Evolutionary conservation across 768 basidiomycete genomes (phyloP).

Genomic region (Ramaria sp.): DNA sequence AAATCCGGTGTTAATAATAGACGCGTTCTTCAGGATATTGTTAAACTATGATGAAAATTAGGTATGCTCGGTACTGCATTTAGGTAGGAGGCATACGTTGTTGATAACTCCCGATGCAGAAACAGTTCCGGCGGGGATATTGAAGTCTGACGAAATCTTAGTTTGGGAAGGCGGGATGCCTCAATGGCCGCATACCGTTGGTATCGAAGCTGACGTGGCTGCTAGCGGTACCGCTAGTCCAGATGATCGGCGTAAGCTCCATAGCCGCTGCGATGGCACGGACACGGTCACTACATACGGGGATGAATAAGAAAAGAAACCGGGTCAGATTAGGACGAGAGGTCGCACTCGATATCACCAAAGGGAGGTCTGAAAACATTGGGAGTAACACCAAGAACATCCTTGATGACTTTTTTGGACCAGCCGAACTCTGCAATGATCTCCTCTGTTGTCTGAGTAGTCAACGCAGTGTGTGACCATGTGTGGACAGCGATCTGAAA

Average conservation of each 20-base stretch:
- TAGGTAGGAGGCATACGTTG: constrained; percentile 22
- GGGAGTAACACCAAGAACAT: constrained; percentile 69
- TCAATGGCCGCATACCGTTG: constrained; percentile 30
- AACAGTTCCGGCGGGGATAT: constrained; percentile 57
- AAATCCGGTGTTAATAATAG: constrained; percentile 59
- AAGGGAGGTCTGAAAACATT: constrained; percentile 75
- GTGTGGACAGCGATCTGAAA: constrained; percentile 48
- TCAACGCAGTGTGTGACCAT: constrained; percentile 66
- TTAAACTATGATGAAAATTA: constrained; percentile 38
- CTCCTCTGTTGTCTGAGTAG: constrained; percentile 65
- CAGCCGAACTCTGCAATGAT: constrained; percentile 86
- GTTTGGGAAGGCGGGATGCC: background rate
- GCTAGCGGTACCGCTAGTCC: constrained; percentile 51
- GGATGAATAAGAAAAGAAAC: constrained; percentile 11
- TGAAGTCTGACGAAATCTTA: constrained; percentile 46
- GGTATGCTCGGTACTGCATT: constrained; percentile 11
- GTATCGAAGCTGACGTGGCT: constrained; percentile 59
- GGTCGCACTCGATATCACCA: constrained; percentile 62
- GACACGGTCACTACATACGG: constrained; percentile 61
- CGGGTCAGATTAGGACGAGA: background rate
- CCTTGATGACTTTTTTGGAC: constrained; percentile 77
- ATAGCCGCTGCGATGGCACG: constrained; percentile 75
- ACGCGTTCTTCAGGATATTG: constrained; percentile 53
- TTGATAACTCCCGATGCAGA: constrained; percentile 48
- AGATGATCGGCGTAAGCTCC: constrained; percentile 76